phyloP scores from a whole-genome alignment of 495 filamentous ascomycete species.

The Aspergillus conjunctus region DNA sequence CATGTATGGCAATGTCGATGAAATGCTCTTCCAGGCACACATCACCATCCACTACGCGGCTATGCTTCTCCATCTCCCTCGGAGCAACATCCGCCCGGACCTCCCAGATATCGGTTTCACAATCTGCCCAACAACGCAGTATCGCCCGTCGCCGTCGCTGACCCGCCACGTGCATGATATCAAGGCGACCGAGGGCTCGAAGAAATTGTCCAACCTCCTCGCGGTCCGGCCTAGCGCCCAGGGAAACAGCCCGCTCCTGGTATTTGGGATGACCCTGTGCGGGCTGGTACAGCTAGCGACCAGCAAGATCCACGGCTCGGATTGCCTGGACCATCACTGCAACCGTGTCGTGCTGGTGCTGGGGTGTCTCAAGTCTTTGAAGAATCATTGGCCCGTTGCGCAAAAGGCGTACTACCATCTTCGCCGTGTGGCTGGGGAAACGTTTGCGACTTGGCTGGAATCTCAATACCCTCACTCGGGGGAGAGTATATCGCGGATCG shows the following conservation, averaged over 20 bases:
- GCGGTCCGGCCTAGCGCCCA: conserved; percentile 43
- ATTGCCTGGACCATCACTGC: conserved; percentile 47
- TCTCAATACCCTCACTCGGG: conserved; percentile 7
- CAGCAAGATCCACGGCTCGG: conserved; percentile 36
- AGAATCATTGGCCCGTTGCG: conserved; percentile 38
- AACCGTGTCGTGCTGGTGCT: conserved; percentile 45
- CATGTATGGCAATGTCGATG: conserved; percentile 46
- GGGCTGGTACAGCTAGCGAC: conserved; percentile 46
- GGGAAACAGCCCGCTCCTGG: conserved; percentile 42
- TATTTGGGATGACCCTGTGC: conserved; percentile 37
- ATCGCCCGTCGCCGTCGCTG: conserved; percentile 40
- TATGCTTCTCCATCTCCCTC: conserved; percentile 46
- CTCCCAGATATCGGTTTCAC: conserved; percentile 24
- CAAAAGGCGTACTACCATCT: conserved; percentile 34
- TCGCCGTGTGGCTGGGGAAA: conserved; percentile 36
- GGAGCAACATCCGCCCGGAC: conserved; percentile 41
- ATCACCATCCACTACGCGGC: conserved; percentile 43
- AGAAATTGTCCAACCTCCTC: conserved; percentile 40
- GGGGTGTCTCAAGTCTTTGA: conserved; percentile 41
- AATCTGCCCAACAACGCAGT: conserved; percentile 33
- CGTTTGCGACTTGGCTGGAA: conserved; percentile 37
- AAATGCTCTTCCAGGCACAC: conserved; percentile 52
- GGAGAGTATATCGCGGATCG: not conserved
- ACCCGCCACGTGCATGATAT: conserved; percentile 45
- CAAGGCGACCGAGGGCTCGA: conserved; percentile 48